Evolutionary conservation across 176 grass and related monocot species (phyloP).

Genomic region (Olyra latifolia): DNA sequence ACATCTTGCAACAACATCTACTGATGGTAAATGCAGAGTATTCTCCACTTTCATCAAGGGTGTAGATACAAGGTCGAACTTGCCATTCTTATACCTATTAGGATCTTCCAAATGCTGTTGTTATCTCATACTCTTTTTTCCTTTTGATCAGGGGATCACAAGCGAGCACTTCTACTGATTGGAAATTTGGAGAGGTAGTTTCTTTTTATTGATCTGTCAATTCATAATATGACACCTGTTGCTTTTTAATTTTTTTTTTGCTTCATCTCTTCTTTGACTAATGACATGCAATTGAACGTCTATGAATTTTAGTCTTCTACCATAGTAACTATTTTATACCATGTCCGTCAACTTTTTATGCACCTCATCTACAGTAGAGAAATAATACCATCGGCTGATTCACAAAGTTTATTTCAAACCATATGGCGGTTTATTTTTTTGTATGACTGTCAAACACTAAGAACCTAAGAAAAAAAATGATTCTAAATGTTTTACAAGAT

Average conservation of each 20-base stretch:
- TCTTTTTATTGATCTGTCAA: not conserved
- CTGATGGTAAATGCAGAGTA: conserved; percentile 96
- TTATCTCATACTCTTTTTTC: conserved; percentile 37
- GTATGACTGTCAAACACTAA: not conserved
- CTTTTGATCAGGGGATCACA: conserved; percentile 59
- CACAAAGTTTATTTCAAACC: not conserved
- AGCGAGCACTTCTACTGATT: conserved; percentile 53
- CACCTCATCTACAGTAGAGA: not conserved
- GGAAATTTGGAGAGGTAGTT: conserved; percentile 95
- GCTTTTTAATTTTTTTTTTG: not conserved
- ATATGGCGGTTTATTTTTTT: not conserved
- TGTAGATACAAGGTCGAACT: conserved; percentile 73
- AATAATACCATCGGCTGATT: not conserved
- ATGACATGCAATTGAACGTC: not conserved
- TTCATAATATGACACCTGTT: not conserved
- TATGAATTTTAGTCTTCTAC: not conserved
- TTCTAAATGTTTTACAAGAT: not conserved
- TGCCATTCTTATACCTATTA: conserved; percentile 13
- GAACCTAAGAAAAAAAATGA: not conserved
- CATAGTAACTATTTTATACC: not conserved
- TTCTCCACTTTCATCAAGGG: conserved; percentile 97
- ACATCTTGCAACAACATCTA: conserved; percentile 94
- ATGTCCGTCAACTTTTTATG: not conserved
- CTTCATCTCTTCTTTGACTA: not conserved
- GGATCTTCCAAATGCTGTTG: conserved; percentile 29